Percentiles rank a stretch among this genome's conserved stretches.
Evolutionary conservation across 805 yeast genomes (phyloP).

Genomic region (Priceomyces haplophilus): DNA sequence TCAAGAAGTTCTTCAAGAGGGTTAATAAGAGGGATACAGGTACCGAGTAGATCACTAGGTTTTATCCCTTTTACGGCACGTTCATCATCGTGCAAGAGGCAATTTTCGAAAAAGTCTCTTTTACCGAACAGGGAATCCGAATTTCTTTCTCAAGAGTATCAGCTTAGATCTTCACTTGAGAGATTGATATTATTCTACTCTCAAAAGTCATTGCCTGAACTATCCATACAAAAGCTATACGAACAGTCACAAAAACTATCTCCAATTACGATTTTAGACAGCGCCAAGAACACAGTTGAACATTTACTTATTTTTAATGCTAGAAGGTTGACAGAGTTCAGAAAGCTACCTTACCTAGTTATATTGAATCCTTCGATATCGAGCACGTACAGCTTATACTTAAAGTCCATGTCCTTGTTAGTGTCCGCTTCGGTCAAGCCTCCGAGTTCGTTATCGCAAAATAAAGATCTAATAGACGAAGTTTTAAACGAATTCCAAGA

Average conservation of each 20-base stretch:
- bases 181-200: conserved; percentile 58
- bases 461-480: conserved; percentile 45
- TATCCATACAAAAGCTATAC: conserved; percentile 51
- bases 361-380: conserved; percentile 85
- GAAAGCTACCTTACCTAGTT: conserved; percentile 77
- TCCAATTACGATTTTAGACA: conserved; percentile 32
- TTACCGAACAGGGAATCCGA: neutral
- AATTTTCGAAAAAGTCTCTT: neutral
- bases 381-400: conserved; percentile 68
- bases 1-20: too few species aligned
- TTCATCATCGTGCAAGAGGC: too few species aligned
- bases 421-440: conserved; percentile 31
- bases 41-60: too few species aligned
- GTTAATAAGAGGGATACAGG: too few species aligned
- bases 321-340: conserved; percentile 64
- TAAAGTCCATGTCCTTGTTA: conserved; percentile 55
- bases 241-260: conserved; percentile 39
- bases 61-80: too few species aligned
- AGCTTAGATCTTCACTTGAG: conserved; percentile 56
- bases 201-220: conserved; percentile 47
- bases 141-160: conserved; percentile 51
- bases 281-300: conserved; percentile 57
- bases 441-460: conserved; percentile 51
- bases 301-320: conserved; percentile 62
- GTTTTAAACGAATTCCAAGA: conserved; percentile 61